Evolutionary conservation across 2,329 filamentous ascomycete species (phyloP), one percentile per base, ranked within the genome.

Genomic region (Grosmannia clavigera): DNA sequence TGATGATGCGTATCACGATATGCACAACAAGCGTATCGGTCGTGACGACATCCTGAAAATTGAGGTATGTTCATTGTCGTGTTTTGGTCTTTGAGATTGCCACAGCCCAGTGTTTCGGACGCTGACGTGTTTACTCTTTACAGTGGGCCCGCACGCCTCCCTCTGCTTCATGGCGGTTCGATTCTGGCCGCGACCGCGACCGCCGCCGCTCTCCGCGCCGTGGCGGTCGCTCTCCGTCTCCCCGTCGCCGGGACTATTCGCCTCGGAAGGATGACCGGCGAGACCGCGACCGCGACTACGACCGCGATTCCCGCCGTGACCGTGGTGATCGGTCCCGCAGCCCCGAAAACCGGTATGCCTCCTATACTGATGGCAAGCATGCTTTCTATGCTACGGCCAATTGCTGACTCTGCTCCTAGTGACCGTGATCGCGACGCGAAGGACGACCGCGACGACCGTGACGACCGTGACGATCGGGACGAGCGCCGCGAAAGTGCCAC

Each of bases 21-120:
- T 99, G 94, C 94, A 99, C 73, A 97, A 97, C 80, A 96, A 96
- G 84, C 90, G 92, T 66, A 91, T 99, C 68, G 92, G 91, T 55
- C 87, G 92, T 64, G 94, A 99, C 71, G 94, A 99, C 70, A 78
- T 96, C 62, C 73, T 99, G 77, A 99, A 99, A 79, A 97, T 99
- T 66, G 94, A 99, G 83, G 94, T 96, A 76, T 67, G 82, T 46
- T n/a, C 43, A 19, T 33, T 6, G 4, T 48, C 11, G 14, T 46
- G 46, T 29, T 52, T 31, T 62, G 66, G 58, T 68, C 60, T 27
- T 35, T 38, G 55, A 5, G 2, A 25, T 25, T 35, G 40, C 14
- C 40, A 43, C 40, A 19, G 40, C 40, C 40, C 40, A 9, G 7
- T 22, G 43, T 46, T n/a, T 46, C 43, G 7, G 2, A 46, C 43